These are phyloP conservation scores for Wallacemonas collosoma DNA, from an alignment of 208 protist genomes.

Conservation along the genomic window DNA sequence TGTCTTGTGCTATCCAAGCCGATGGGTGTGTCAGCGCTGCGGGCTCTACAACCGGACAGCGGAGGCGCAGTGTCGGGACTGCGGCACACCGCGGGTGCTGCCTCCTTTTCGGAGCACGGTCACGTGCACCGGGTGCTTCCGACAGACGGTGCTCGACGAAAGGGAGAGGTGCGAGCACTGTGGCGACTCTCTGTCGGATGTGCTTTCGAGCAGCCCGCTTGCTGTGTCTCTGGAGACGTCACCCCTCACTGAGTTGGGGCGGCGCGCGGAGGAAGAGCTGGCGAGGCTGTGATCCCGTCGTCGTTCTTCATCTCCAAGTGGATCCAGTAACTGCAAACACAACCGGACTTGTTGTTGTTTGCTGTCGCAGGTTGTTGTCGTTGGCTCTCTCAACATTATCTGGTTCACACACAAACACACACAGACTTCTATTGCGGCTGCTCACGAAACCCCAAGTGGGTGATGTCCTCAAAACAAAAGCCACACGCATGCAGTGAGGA, in stretches of 20 bases:
- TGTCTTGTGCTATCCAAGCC: conserved; percentile 45
- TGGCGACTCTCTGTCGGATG: conserved; percentile 32
- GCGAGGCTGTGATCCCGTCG: background rate
- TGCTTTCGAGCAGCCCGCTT: conserved; percentile 32
- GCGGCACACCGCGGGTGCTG: conserved; percentile 47
- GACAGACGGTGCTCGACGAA: conserved; percentile 45
- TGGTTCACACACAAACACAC: too few species aligned
- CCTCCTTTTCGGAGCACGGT: conserved; percentile 31
- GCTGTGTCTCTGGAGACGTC: conserved; percentile 26
- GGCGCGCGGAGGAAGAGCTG: conserved; percentile 10
- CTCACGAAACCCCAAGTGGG: too few species aligned
- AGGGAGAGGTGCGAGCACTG: conserved; percentile 68
- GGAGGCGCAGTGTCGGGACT: conserved; percentile 47
- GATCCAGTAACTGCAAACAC: too few species aligned
- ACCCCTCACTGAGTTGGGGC: conserved; percentile 2
- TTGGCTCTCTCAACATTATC: background rate
- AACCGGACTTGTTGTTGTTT: background rate
- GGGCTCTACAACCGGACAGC: conserved; percentile 43
- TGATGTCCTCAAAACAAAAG: too few species aligned
- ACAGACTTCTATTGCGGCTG: too few species aligned
- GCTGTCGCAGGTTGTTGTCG: background rate
- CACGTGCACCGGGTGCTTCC: conserved; percentile 65
- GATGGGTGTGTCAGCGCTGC: conserved; percentile 67
- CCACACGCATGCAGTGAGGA: background rate
- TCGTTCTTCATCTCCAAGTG: background rate